Evolutionary conservation across 2,329 filamentous ascomycete species (phyloP), one percentile per base, ranked within the genome.

Genomic region (Colletotrichum musicola): DNA sequence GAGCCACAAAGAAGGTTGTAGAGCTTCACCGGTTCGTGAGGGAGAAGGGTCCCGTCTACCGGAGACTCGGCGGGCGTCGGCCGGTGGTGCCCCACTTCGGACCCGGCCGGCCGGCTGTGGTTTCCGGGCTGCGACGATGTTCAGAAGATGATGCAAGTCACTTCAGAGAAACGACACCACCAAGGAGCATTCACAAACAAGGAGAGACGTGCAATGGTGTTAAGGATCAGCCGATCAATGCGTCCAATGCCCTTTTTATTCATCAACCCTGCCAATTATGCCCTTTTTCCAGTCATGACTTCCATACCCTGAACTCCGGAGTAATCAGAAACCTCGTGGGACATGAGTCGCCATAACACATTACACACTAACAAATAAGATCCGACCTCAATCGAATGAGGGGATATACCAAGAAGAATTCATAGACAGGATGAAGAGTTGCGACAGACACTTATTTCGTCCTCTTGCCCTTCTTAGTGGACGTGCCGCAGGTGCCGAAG

Each of bases 401-500:
- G 25, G 47, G 46, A 59, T 16, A n/a, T 5, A 22, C 50, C 30
- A 40, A 40, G 10, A 27, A 7, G 6, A 54, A 38, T 9, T 35
- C 30, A 35, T 35, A 35, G 6, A 9, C 7, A 10, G 6, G 22
- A 53, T 14, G 2, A 25, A 18, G 18, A 18, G 30, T 27, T 38
- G 44, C 30, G 18, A 25, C 10, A 16, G 10, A 22, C n/a, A 25
- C 10, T n/a, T n/a, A 12, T 12, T 6, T 51, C 22, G 13, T 30
- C 16, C 7, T 22, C 13, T 51, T 18, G 7, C 9, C 22, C 14
- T 4, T 3, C 20, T 62, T 27, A n/a, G 57, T 62, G 57, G 63
- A 49, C 4, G 14, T 18, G 42, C 60, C 55, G 62, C 69, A 71
- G 22, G 58, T 60, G 30, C 69, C 69, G 42, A 69, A 65, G 12